phyloP scores from a whole-genome alignment of 495 filamentous ascomycete genomes.

The Hyaloscypha variabilis region DNA sequence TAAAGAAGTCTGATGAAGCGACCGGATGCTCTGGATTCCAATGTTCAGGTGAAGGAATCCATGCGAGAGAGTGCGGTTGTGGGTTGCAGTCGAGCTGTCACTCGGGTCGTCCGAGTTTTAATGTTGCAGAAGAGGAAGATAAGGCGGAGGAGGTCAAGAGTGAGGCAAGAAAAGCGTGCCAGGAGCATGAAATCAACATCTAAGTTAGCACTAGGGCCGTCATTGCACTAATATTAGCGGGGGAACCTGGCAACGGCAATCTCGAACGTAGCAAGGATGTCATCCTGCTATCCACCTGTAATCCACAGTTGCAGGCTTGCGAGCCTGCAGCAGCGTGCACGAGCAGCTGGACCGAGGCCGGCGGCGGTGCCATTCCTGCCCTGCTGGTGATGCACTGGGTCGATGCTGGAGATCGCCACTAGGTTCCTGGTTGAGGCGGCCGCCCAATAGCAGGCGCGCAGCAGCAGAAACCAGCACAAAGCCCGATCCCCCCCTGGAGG shows the following conservation, averaged over 20 bases:
- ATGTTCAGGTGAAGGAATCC: background rate
- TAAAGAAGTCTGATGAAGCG: background rate
- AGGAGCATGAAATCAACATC: background rate
- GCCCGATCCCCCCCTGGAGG: background rate
- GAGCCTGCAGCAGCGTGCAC: background rate
- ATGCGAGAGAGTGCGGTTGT: background rate
- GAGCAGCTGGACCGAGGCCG: background rate
- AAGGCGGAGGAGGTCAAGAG: background rate
- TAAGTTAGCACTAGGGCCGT: background rate
- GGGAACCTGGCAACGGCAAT: background rate
- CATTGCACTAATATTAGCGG: background rate
- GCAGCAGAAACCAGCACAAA: background rate
- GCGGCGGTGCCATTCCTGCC: no score
- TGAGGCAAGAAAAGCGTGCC: no score
- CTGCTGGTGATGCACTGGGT: no score
- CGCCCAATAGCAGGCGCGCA: background rate
- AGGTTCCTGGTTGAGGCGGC: background rate
- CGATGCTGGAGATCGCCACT: background rate
- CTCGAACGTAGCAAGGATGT: background rate
- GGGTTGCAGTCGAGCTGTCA: background rate
- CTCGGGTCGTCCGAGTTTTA: background rate
- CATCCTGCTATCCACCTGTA: background rate
- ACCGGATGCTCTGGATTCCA: background rate
- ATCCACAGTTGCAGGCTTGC: no score
- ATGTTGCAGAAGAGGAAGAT: background rate